A percentile compares a stretch with the other conserved stretches of the same genome.
phyloP scores from a whole-genome alignment of 352 stramenopile species.

The Globisporangium sylvaticum region DNA sequence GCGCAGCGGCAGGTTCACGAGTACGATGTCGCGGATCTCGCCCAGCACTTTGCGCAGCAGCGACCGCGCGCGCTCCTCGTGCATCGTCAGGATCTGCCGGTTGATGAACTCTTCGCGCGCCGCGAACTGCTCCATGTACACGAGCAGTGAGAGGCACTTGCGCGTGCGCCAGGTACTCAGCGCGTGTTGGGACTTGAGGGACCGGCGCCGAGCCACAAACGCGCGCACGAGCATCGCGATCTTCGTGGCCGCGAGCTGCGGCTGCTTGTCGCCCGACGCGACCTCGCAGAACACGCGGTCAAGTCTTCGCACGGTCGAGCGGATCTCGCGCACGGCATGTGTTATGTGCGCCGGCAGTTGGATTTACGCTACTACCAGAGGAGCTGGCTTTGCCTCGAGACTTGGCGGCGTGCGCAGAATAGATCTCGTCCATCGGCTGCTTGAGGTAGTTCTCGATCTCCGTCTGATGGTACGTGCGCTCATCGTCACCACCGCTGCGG shows the following conservation, averaged over 20 bases:
- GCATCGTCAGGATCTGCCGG: conserved; percentile 41
- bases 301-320: conserved; percentile 55
- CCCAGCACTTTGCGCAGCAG: conserved; percentile 49
- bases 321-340: conserved; percentile 53
- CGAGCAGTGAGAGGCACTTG: conserved; percentile 34
- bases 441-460: conserved; percentile 52
- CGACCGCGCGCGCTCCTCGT: conserved; percentile 29
- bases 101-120: conserved; percentile 63
- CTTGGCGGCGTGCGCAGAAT: conserved; percentile 15
- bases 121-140: conserved; percentile 59
- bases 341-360: conserved; percentile 43
- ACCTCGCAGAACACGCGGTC: conserved; percentile 80
- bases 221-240: conserved; percentile 50
- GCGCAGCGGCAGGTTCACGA: conserved; percentile 64
- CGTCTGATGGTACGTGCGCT: conserved; percentile 25
- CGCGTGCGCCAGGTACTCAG: conserved; percentile 52
- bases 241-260: conserved; percentile 61
- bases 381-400: background rate
- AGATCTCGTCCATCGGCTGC: conserved; percentile 43
- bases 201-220: conserved; percentile 53
- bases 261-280: conserved; percentile 67
- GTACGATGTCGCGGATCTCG: conserved; percentile 61
- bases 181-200: conserved; percentile 32
- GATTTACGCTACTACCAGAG: conserved; percentile 13
- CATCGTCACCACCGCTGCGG: background rate